These are phyloP conservation scores for Pichia nakasei DNA, from an alignment of 805 yeast species.

Conservation along the genomic window DNA sequence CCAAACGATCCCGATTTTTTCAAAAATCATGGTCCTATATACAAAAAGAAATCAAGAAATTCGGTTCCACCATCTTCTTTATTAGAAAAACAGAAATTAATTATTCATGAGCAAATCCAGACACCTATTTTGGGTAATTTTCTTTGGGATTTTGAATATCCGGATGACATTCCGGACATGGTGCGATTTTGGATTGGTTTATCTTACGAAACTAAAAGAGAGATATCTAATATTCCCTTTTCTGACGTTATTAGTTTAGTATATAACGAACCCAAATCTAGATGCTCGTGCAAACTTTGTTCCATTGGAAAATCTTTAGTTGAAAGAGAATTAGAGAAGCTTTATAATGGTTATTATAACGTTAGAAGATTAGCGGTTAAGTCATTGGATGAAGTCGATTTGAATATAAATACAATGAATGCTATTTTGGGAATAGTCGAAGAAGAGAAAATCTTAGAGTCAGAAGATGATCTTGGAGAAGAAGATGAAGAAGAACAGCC, in stretches of 20 bases:
- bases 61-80: slow-evolving; percentile 1
- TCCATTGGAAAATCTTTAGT: slow-evolving; percentile 64
- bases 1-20: slow-evolving; percentile 9
- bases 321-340: slow-evolving; percentile 66
- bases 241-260: slow-evolving; percentile 59
- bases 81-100: slow-evolving; percentile 15
- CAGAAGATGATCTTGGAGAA: slow-evolving; percentile 2
- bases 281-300: slow-evolving; percentile 70
- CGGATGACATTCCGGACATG: slow-evolving; percentile 44
- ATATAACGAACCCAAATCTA: slow-evolving; percentile 46
- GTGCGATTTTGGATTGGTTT: slow-evolving; percentile 60
- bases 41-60: neutral
- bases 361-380: slow-evolving; percentile 27
- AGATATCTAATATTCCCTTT: slow-evolving; percentile 58
- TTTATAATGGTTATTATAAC: slow-evolving; percentile 61
- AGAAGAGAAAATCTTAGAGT: slow-evolving; percentile 2
- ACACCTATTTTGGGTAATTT: slow-evolving; percentile 18
- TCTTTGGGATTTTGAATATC: slow-evolving; percentile 28
- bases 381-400: slow-evolving; percentile 30
- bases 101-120: slow-evolving; percentile 14
- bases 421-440: slow-evolving; percentile 19
- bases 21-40: neutral
- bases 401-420: slow-evolving; percentile 20
- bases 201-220: slow-evolving; percentile 48
- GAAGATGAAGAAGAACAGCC: neutral